Conservation (phyloP, 2,329 filamentous ascomycete genomes). For the Lizonia empirigonia region DNA sequence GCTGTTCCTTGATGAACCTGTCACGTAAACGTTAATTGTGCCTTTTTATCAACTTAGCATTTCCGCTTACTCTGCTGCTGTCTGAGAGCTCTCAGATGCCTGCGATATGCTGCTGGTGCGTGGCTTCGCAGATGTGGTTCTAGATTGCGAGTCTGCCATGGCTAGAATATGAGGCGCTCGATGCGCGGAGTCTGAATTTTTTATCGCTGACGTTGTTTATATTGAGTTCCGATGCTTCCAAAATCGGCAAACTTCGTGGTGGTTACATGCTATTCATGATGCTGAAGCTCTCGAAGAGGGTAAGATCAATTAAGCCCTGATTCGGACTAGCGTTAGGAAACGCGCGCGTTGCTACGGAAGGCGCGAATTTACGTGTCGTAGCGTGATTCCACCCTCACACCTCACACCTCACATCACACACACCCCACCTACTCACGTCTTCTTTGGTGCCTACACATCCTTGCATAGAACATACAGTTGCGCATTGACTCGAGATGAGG, state of each 20-base stretch:
- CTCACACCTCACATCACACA: slow-evolving; percentile 14
- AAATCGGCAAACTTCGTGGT: background rate
- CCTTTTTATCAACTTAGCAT: too few species aligned
- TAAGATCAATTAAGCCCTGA: slow-evolving; percentile 12
- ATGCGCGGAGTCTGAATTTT: background rate
- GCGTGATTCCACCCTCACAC: slow-evolving; percentile 7
- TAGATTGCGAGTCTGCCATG: slow-evolving; percentile 39
- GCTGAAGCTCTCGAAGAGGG: slow-evolving; percentile 1
- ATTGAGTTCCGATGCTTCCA: background rate
- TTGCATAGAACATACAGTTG: slow-evolving; percentile 4
- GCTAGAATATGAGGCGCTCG: background rate
- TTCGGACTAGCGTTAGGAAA: slow-evolving; percentile 12
- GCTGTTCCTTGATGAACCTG: slow-evolving; percentile 86
- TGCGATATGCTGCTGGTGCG: slow-evolving; percentile 51
- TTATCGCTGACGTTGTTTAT: background rate
- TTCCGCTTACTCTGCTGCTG: slow-evolving; percentile 54
- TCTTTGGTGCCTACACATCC: slow-evolving; percentile 5
- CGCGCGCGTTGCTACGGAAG: slow-evolving; percentile 19
- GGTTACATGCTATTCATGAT: background rate
- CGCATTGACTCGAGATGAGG: slow-evolving; percentile 29
- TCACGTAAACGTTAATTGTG: background rate
- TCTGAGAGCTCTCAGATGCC: slow-evolving; percentile 59
- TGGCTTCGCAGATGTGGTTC: slow-evolving; percentile 31
- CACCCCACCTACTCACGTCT: slow-evolving; percentile 12
- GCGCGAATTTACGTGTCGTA: slow-evolving; percentile 12